Conservation (phyloP, 495 filamentous ascomycete genomes). For the Penicillium diatomitis region DNA sequence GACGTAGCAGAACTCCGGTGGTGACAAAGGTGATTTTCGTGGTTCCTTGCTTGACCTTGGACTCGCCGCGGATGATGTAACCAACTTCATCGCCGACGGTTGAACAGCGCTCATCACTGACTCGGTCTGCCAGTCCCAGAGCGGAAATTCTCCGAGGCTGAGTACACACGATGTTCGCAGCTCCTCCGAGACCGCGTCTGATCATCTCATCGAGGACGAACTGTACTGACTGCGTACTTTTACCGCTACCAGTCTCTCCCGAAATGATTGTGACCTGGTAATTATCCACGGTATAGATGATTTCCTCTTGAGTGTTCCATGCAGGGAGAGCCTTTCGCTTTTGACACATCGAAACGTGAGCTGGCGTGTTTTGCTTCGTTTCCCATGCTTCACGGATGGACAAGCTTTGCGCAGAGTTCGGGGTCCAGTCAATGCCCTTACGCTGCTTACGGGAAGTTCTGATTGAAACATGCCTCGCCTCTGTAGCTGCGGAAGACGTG, state of each 20-base stretch:
- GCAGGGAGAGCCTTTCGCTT: conserved; percentile 71
- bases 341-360: conserved; percentile 60
- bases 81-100: conserved; percentile 81
- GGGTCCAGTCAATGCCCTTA: conserved; percentile 30
- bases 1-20: conserved; percentile 86
- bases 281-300: conserved; percentile 59
- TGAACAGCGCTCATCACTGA: conserved; percentile 82
- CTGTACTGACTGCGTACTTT: conserved; percentile 94
- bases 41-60: conserved; percentile 50
- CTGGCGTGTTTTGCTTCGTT: conserved; percentile 42
- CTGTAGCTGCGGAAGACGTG: conserved; percentile 20
- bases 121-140: conserved; percentile 85
- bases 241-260: conserved; percentile 93
- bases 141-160: conserved; percentile 94
- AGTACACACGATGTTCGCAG: conserved; percentile 90
- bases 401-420: conserved; percentile 28
- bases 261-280: conserved; percentile 92
- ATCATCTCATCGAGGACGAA: conserved; percentile 94
- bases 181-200: conserved; percentile 56
- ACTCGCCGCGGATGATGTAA: conserved; percentile 91
- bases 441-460: conserved; percentile 41
- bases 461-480: conserved; percentile 30
- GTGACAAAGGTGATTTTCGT: conserved; percentile 96
- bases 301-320: conserved; percentile 70
- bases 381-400: conserved; percentile 44